Conservation (phyloP, 257 asterid genomes). For the Solanum sejunctum region DNA sequence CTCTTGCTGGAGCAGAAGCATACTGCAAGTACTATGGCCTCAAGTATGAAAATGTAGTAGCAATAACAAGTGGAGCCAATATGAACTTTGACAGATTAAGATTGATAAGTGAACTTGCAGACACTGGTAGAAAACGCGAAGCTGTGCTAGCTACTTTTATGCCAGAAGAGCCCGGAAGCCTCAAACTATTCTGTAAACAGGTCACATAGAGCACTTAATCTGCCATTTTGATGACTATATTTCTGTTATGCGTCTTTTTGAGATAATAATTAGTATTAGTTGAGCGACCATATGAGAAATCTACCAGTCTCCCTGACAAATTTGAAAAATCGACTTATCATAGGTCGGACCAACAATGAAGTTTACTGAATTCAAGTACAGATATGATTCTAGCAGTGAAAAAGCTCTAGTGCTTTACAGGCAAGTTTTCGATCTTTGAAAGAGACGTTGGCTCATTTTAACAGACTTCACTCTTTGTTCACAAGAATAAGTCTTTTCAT, state of each 20-base stretch:
- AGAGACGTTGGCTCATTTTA: neutral
- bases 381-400: conserved; percentile 54
- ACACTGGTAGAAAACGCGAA: conserved; percentile 73
- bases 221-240: neutral
- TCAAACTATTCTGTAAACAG: conserved; percentile 53
- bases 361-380: conserved; percentile 74
- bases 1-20: conserved; percentile 94
- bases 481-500: neutral
- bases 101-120: conserved; percentile 83
- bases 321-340: neutral
- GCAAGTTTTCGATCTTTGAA: conserved; percentile 13
- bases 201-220: conserved; percentile 3
- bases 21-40: conserved; percentile 79
- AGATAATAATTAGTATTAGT: neutral
- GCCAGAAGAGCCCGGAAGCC: conserved; percentile 75
- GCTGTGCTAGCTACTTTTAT: conserved; percentile 71
- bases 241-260: neutral
- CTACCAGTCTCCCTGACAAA: neutral
- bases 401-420: conserved; percentile 64
- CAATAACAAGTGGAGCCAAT: conserved; percentile 86
- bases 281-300: neutral
- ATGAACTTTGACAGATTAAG: conserved; percentile 87
- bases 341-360: conserved; percentile 70
- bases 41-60: conserved; percentile 66
- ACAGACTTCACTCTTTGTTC: neutral